Conservation (phyloP, 176 grass and related monocot species). For the Pharus latifolius region DNA sequence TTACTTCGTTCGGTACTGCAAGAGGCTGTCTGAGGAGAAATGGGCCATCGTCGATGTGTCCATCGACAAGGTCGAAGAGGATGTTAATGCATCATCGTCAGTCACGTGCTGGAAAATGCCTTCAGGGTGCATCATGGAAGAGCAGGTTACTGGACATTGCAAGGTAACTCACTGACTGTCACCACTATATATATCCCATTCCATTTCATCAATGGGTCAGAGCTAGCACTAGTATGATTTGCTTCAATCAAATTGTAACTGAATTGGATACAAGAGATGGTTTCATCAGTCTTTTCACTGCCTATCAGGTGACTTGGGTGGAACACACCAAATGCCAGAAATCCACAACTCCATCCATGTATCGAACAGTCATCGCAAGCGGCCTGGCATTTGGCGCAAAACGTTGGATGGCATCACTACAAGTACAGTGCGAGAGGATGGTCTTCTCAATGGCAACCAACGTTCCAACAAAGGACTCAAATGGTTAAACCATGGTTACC, state of each 20-base stretch:
- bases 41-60: slow-evolving; percentile 68
- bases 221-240: too few species aligned
- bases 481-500: slow-evolving; percentile 3
- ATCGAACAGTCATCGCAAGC: slow-evolving; percentile 23
- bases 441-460: slow-evolving; percentile 85
- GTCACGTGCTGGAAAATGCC: slow-evolving; percentile 37
- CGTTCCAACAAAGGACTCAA: slow-evolving; percentile 55
- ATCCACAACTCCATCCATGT: slow-evolving; percentile 27
- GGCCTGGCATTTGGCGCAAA: slow-evolving; percentile 69
- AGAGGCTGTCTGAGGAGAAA: slow-evolving; percentile 32
- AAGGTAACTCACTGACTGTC: too few species aligned
- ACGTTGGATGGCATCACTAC: slow-evolving; percentile 64
- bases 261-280: too few species aligned
- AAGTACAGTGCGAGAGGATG: slow-evolving; percentile 62
- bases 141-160: slow-evolving; percentile 53
- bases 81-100: slow-evolving; percentile 10
- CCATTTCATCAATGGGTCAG: too few species aligned
- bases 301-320: slow-evolving; percentile 53
- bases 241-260: too few species aligned
- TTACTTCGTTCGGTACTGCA: slow-evolving; percentile 61
- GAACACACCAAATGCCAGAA: slow-evolving; percentile 57
- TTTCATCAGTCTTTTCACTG: too few species aligned
- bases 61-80: slow-evolving; percentile 24
- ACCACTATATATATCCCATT: too few species aligned
- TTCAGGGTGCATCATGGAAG: slow-evolving; percentile 64